phyloP scores from a whole-genome alignment of 1,284 basidiomycete genomes.

The Taiwanofungus camphoratus region DNA sequence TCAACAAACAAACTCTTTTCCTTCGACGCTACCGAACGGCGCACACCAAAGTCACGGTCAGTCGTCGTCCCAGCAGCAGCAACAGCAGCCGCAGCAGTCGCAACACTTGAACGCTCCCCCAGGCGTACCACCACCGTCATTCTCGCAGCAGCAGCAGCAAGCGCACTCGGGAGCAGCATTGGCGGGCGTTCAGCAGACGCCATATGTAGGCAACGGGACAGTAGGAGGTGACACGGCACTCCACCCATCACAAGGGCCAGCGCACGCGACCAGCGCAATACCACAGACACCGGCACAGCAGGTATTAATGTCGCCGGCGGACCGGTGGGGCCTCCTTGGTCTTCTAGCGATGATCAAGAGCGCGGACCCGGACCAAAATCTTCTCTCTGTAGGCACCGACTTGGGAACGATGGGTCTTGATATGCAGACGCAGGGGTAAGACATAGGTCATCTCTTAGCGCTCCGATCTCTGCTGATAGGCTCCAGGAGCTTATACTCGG shows the following conservation, averaged over 20 bases:
- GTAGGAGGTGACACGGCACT: conserved; percentile 25
- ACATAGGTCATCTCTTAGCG: conserved; percentile 18
- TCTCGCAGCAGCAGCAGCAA: conserved; percentile 33
- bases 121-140: conserved; percentile 45
- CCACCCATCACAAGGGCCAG: conserved; percentile 23
- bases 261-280: conserved; percentile 23
- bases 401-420: conserved; percentile 91
- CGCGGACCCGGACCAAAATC: conserved; percentile 81
- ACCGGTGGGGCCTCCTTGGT: conserved; percentile 91
- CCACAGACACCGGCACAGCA: conserved; percentile 93
- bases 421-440: conserved; percentile 79
- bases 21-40: conserved; percentile 21
- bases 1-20: conserved; percentile 20
- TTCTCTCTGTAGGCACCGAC: conserved; percentile 89
- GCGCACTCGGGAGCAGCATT: conserved; percentile 25
- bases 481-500: conserved; percentile 74
- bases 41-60: conserved; percentile 34
- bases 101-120: conserved; percentile 44
- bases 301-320: conserved; percentile 89
- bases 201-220: conserved; percentile 31
- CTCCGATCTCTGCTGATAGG: neutral
- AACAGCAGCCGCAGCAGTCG: conserved; percentile 24
- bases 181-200: conserved; percentile 23
- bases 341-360: conserved; percentile 90
- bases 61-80: conserved; percentile 21